Conservation (phyloP, 2,329 filamentous ascomycete genomes). For the Aspergillus japonicus region DNA sequence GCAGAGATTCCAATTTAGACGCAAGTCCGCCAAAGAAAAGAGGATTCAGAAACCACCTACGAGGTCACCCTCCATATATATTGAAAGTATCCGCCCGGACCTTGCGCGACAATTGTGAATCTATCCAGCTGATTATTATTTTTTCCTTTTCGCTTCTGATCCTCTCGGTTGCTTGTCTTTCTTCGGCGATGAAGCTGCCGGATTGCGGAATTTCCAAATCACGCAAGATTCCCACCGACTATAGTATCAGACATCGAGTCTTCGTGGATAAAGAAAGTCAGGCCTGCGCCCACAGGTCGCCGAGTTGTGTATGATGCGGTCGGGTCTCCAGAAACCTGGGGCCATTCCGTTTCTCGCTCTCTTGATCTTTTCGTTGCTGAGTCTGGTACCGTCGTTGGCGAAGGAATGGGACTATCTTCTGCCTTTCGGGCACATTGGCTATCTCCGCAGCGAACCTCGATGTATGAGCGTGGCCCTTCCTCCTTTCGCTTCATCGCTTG, state of each 20-base stretch:
- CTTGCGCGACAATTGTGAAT: neutral
- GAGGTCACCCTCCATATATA: conserved; percentile 1
- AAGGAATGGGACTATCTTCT: conserved; percentile 29
- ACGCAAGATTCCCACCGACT: conserved; percentile 11
- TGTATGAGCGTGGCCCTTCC: conserved; percentile 23
- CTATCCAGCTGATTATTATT: neutral
- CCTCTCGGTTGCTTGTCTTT: neutral
- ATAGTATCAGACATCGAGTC: conserved; percentile 4
- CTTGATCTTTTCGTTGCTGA: conserved; percentile 35
- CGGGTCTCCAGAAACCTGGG: conserved; percentile 35
- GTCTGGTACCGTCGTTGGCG: conserved; percentile 34
- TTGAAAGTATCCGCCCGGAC: conserved; percentile 2
- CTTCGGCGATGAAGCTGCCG: conserved; percentile 19
- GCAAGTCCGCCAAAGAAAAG: neutral
- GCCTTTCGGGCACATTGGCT: conserved; percentile 30
- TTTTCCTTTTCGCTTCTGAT: neutral
- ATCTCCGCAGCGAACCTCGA: conserved; percentile 21
- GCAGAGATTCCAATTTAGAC: neutral
- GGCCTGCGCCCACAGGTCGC: conserved; percentile 10
- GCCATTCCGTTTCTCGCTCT: conserved; percentile 35
- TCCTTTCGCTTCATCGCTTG: conserved; percentile 5
- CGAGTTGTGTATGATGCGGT: conserved; percentile 33
- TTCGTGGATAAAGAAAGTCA: conserved; percentile 7
- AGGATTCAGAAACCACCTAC: neutral
- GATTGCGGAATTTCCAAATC: conserved; percentile 8